Conservation (phyloP, 805 yeast species). For the Dipodascus albidus region DNA sequence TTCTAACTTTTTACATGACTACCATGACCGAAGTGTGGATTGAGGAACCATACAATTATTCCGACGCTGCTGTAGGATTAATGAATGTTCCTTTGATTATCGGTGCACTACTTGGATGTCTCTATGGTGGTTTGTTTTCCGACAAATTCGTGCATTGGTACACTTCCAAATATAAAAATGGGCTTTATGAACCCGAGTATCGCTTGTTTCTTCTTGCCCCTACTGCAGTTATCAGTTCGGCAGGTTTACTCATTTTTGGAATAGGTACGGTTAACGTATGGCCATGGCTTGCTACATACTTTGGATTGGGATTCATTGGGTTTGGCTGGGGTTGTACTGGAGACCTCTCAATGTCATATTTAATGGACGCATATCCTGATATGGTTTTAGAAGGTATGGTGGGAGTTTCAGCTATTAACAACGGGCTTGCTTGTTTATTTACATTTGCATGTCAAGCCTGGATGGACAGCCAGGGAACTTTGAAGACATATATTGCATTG, state of each 20-base stretch:
- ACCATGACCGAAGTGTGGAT: constrained; percentile 59
- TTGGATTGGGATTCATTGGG: constrained; percentile 47
- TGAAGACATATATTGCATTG: constrained; percentile 46
- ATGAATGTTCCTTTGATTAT: constrained; percentile 60
- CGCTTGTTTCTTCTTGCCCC: constrained; percentile 40
- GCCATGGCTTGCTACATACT: constrained; percentile 44
- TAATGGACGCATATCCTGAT: constrained; percentile 44
- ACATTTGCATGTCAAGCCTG: constrained; percentile 51
- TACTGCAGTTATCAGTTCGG: constrained; percentile 41
- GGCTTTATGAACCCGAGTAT: constrained; percentile 44
- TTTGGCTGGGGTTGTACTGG: constrained; percentile 45
- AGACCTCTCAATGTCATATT: constrained; percentile 47
- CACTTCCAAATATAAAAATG: constrained; percentile 39
- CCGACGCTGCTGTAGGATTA: constrained; percentile 55
- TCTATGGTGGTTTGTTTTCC: constrained; percentile 37
- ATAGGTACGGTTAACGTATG: constrained; percentile 44
- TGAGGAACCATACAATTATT: constrained; percentile 54
- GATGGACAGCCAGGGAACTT: constrained; percentile 39
- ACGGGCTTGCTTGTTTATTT: constrained; percentile 49
- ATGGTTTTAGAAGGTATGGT: constrained; percentile 45
- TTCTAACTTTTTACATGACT: constrained; percentile 62
- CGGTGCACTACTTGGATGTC: constrained; percentile 41
- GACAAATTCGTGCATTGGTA: constrained; percentile 43
- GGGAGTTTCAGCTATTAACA: constrained; percentile 45
- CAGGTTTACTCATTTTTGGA: constrained; percentile 49